Conservation (phyloP, 192 early-diverging fungal species). For the Coemansia umbellata region DNA sequence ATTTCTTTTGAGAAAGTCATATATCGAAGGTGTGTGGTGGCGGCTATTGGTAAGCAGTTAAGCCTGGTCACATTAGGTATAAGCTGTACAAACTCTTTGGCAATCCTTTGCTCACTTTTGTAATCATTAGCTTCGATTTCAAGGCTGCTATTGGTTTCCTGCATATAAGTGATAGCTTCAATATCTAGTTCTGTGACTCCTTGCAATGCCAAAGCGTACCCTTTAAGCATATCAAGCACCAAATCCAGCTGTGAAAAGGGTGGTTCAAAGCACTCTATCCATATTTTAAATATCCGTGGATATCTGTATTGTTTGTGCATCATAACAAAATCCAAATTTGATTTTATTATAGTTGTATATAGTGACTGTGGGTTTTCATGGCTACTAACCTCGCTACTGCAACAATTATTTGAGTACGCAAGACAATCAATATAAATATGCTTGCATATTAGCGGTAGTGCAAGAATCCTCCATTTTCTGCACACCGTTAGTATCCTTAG, state of each 20-base stretch:
- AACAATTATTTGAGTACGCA: no score
- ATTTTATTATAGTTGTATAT: background rate
- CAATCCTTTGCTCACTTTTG: background rate
- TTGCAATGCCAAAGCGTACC: background rate
- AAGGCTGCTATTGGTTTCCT: background rate
- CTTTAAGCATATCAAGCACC: background rate
- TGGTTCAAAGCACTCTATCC: background rate
- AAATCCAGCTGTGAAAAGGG: background rate
- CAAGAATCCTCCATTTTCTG: constrained; percentile 1
- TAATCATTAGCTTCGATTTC: background rate
- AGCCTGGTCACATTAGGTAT: background rate
- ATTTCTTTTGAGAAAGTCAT: background rate
- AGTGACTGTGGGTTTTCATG: background rate
- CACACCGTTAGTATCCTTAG: background rate
- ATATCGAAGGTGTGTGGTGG: background rate
- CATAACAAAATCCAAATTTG: background rate
- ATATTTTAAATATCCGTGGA: background rate
- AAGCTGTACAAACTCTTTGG: background rate
- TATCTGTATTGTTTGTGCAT: background rate
- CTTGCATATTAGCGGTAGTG: background rate
- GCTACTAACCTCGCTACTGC: no score
- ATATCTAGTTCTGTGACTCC: background rate
- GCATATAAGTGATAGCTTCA: background rate
- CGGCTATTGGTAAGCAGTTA: background rate
- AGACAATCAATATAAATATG: background rate